Base-by-base conservation (phyloP, 257 asterid species). In the Forsythia suspensa region DNA sequence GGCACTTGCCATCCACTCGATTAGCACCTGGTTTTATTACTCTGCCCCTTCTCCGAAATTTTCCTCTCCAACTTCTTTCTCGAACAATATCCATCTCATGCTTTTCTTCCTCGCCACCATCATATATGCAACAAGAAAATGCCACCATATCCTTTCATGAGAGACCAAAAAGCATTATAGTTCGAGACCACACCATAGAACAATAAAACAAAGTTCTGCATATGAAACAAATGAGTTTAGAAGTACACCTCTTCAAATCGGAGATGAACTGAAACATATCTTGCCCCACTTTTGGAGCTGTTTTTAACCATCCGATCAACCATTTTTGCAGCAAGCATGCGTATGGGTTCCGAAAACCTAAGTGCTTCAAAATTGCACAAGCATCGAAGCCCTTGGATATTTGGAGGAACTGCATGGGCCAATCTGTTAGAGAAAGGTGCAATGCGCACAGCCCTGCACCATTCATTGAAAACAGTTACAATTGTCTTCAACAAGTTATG, bases 1-100 rank as follows among this genome's bases (percentile, higher is more conserved):
- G 99, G 77, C 99, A 96, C 85, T 96, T 96, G 9, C 99, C 99
- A 79, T 96, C 98, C 51, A 95, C 81, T 79, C 99, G 91, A 82
- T 89, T 96, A 67, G 95, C 98, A 6, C 99, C 99, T 0, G 98
- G 99, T 79, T 95, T 89, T 71, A 96, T 96, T 75, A 96, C 85
- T 86, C 98, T 85, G 73, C 99, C 99, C 84, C 97, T 89, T 77
- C 92, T 90, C 41, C 96, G 94, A 67, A 96, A 94, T 77, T 96
- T 96, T 72, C 99, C 99, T 79, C 98, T 90, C 99, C 99, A 95
- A 86, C 99, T 95, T 87, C 99, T 84, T 86, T 95, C 99, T 38
- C 99, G 96, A 61, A 96, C 98, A 81, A 90, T 81, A 86, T 96
- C 98, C 99, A 96, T 96, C 80, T 94, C 98, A 66, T 39, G 94